A percentile compares a stretch with the other conserved stretches of the same genome.
These are phyloP conservation scores for Hymenoscyphus scutula DNA, from an alignment of 2,329 filamentous ascomycete species.

Conservation along the genomic window DNA sequence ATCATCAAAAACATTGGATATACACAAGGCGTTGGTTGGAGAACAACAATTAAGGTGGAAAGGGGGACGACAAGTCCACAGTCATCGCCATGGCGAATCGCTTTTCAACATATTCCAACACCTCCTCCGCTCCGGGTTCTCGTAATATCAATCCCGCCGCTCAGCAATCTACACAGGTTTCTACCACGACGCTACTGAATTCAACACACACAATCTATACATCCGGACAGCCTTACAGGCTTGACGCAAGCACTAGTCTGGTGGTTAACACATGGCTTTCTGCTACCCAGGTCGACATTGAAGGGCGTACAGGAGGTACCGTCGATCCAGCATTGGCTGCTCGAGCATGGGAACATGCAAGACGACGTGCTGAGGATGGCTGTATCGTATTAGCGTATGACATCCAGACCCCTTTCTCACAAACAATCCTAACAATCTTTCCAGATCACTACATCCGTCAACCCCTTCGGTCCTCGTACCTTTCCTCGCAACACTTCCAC, in stretches of 20 bases:
- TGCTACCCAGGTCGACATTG: slow-evolving; percentile 65
- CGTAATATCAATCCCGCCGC: slow-evolving; percentile 55
- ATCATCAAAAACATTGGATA: slow-evolving; percentile 12
- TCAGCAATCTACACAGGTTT: slow-evolving; percentile 75
- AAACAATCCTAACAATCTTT: slow-evolving; percentile 12
- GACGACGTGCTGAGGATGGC: slow-evolving; percentile 90
- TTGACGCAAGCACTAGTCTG: slow-evolving; percentile 87
- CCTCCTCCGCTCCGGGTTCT: slow-evolving; percentile 58
- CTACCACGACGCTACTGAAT: slow-evolving; percentile 90
- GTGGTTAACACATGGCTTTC: slow-evolving; percentile 97
- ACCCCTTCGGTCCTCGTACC: slow-evolving; percentile 80
- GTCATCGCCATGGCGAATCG: slow-evolving; percentile 34
- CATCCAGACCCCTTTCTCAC: background rate
- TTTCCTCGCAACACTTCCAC: slow-evolving; percentile 77
- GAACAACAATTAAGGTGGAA: slow-evolving; percentile 23
- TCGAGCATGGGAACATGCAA: slow-evolving; percentile 93
- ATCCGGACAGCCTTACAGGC: slow-evolving; percentile 74
- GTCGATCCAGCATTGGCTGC: slow-evolving; percentile 76
- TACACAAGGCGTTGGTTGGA: slow-evolving; percentile 4
- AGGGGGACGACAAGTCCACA: slow-evolving; percentile 19
- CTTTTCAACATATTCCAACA: slow-evolving; percentile 64
- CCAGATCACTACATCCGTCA: slow-evolving; percentile 82
- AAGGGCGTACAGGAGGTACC: slow-evolving; percentile 70
- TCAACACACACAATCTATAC: slow-evolving; percentile 87
- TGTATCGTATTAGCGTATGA: slow-evolving; percentile 85